These are phyloP conservation scores for Ricinus communis DNA, from an alignment of 345 rosid species.

Conservation along the genomic window DNA sequence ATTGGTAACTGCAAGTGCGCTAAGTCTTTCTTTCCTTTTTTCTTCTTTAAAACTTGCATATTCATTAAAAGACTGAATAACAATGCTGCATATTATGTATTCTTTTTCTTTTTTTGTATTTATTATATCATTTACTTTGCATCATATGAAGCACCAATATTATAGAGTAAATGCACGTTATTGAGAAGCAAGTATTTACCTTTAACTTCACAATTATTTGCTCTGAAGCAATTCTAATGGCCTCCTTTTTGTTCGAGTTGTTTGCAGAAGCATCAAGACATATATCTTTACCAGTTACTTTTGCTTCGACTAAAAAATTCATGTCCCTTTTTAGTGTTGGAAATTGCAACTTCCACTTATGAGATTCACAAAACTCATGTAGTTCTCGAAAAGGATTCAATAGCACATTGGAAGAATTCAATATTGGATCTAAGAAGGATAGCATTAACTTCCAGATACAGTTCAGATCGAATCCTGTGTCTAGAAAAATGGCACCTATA, in stretches of 20 bases:
- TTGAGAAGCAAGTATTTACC: slow-evolving; percentile 42
- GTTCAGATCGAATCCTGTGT: slow-evolving; percentile 71
- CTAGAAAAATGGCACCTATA: slow-evolving; percentile 79
- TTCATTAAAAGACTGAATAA: too few relatives aligned
- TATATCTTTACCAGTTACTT: slow-evolving; percentile 40
- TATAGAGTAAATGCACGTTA: not conserved
- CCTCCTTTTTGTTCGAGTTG: slow-evolving; percentile 58
- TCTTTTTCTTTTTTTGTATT: too few relatives aligned
- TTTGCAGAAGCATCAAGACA: slow-evolving; percentile 38
- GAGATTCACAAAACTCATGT: slow-evolving; percentile 68
- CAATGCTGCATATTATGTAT: too few relatives aligned
- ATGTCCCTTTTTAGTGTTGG: slow-evolving; percentile 39
- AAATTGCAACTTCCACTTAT: slow-evolving; percentile 43
- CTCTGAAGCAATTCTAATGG: slow-evolving; percentile 57
- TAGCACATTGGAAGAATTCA: slow-evolving; percentile 59
- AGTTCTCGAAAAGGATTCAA: slow-evolving; percentile 66
- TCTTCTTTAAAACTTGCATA: too few relatives aligned
- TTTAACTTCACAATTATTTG: slow-evolving; percentile 46
- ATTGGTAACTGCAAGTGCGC: too few relatives aligned
- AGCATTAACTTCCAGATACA: slow-evolving; percentile 69
- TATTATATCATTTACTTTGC: too few relatives aligned
- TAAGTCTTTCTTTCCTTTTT: too few relatives aligned
- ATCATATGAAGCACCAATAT: slow-evolving; percentile 16
- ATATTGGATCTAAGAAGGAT: slow-evolving; percentile 60
- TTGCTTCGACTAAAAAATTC: slow-evolving; percentile 46